Evolutionary conservation across 2,329 filamentous ascomycete species (phyloP), one percentile per base, ranked within the genome.

Genomic region (Rhynchosporium secalis): DNA sequence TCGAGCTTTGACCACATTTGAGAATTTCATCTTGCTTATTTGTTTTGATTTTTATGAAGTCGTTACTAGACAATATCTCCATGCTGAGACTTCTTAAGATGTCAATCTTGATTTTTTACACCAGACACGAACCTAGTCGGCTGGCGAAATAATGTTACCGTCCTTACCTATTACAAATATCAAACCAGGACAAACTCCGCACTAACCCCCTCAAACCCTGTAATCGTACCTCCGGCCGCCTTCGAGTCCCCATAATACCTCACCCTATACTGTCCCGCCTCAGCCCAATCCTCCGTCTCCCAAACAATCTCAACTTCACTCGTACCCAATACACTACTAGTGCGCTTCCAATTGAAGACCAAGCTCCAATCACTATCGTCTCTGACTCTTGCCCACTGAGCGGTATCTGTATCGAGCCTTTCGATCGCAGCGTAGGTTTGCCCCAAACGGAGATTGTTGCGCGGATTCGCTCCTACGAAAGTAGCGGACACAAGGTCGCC

Each of bases 241-340:
- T 93, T 97, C 2, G 85, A 80, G 76, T 97, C 92, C 0, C 94
- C 94, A 76, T 87, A 94, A 73, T 97, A 98, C 77, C 81, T 85
- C 51, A 96, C 76, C 29, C 92, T 80, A 76, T 96, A 98, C 54
- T 82, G 85, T 0, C 93, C 93, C 64, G 66, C 76, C 63, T 80
- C 78, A 26, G 81, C 81, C 65, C 81, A 79, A 60, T 80, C 75
- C 74, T 86, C 87, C 40, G 89, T 88, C 76, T 94, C 89, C 94
- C 94, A 98, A 55, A 83, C 82, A 58, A 96, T 81, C 8, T 81
- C 86, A 1, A 92, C 93, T 73, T 93, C 86, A 71, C 92, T 96
- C 40, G 87, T 87, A 0, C 88, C 92, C 28, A 91, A 74, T 1
- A 92, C 60, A 2, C 80, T 82, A 70, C 86, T 89, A 1, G 85